Conservation (phyloP, 1,139 yeast genomes). For the Protomyces gravidus region DNA sequence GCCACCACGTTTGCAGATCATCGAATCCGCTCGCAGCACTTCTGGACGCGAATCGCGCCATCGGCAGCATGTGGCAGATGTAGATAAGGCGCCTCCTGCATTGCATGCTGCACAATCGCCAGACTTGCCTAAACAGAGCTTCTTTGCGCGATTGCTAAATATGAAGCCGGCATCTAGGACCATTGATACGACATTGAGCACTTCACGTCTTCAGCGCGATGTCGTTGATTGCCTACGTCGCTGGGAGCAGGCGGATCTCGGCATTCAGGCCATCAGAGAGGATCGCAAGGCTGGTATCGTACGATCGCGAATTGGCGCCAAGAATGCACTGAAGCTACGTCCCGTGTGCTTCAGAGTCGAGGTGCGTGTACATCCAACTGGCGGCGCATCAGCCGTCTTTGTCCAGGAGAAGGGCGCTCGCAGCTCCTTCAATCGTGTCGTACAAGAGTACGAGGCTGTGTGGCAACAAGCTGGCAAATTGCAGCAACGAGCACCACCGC, state of each 20-base stretch:
- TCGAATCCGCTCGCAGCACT: background rate
- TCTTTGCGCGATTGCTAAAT: slow-evolving; percentile 30
- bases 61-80: background rate
- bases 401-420: slow-evolving; percentile 30
- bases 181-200: slow-evolving; percentile 26
- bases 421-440: slow-evolving; percentile 24
- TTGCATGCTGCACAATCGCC: slow-evolving; percentile 2
- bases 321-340: slow-evolving; percentile 30
- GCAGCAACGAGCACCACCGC: background rate
- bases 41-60: background rate
- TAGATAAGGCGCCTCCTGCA: background rate
- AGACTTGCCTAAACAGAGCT: slow-evolving; percentile 14
- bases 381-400: slow-evolving; percentile 27
- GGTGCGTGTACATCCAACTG: slow-evolving; percentile 1
- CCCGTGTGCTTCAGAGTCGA: slow-evolving; percentile 29
- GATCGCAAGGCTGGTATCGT: slow-evolving; percentile 15
- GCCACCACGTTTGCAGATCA: slow-evolving; percentile 6
- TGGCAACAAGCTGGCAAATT: background rate
- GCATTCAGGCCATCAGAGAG: slow-evolving; percentile 27
- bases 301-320: slow-evolving; percentile 27
- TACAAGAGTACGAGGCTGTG: slow-evolving; percentile 15
- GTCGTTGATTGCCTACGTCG: slow-evolving; percentile 23
- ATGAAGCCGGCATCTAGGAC: slow-evolving; percentile 29
- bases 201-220: slow-evolving; percentile 25
- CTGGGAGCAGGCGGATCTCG: slow-evolving; percentile 29